Evolutionary conservation across 345 rosid genomes (phyloP), one percentile per base, ranked within the genome.

Genomic region (Limnanthes douglasii): DNA sequence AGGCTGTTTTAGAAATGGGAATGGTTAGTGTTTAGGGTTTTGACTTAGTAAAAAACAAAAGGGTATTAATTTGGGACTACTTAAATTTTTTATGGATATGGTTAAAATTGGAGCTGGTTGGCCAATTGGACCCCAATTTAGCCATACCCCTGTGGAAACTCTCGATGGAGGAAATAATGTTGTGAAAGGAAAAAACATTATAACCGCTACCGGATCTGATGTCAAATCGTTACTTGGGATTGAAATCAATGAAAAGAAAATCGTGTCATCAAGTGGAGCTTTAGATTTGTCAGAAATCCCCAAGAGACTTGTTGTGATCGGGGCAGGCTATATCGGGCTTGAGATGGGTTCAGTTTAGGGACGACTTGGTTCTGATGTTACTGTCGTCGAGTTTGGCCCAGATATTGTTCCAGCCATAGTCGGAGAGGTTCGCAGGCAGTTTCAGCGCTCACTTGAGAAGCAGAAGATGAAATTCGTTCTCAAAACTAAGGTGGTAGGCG

Each of bases 311-410:
- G 80, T 92, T 15, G 99, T 92, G 37, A 70, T 92, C 48, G 99
- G 99, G 12, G 99, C 99, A 18, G 99, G 99, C 18, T 81, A 80
- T 69, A 92, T 92, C 43, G 99, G 99, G 42, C 88, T 85, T 17
- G 96, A 92, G 86, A 73, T 92, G 96, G 99, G 96, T 21, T 92
- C 99, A 11, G 96, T 85, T 6, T 85, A 94, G 99, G 76, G 71
- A 16, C 66, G 96, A 14, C 67, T 92, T 1, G 99, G 96, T 35
- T 92, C 96, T 22, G 94, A 78, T 53, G 99, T 92, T 30, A 85
- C 99, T 10, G 99, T 92, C 35, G 94, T 92, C 47, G 99, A 92
- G 73, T 92, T 85, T 65, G 96, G 80, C 15, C 44, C 83, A 0
- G 99, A 85, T 43, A 85, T 92, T 5, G 96, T 92, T 19, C 99